Evolutionary conservation across 2,329 filamentous ascomycete species (phyloP).

Genomic region (Lomentospora prolificans): DNA sequence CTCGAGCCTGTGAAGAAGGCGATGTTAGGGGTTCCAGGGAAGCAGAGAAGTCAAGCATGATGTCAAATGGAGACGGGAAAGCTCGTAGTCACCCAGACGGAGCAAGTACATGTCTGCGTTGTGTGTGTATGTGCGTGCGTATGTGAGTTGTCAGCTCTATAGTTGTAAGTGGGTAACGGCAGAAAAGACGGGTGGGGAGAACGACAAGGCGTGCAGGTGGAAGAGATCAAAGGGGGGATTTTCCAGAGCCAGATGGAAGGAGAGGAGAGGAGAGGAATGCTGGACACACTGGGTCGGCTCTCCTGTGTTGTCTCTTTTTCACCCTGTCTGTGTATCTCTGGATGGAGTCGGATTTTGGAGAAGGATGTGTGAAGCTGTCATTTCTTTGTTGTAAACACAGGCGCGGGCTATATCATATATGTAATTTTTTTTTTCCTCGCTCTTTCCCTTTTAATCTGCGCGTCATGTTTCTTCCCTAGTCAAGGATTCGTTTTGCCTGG

Average conservation of each 20-base stretch:
- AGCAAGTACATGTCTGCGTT: neutral
- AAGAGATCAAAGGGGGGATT: neutral
- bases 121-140: neutral
- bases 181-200: neutral
- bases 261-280: neutral
- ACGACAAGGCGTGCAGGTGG: neutral
- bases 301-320: neutral
- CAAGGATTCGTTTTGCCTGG: too few relatives aligned
- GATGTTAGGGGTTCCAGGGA: neutral
- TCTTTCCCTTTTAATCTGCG: neutral
- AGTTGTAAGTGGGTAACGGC: neutral
- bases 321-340: neutral
- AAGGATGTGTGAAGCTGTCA: neutral
- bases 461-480: neutral
- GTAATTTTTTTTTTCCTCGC: constrained; percentile 1
- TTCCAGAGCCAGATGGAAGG: neutral
- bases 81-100: neutral
- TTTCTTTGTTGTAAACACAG: neutral
- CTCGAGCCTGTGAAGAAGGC: neutral
- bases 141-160: neutral
- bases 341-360: neutral
- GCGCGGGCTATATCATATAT: neutral
- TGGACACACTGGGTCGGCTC: neutral
- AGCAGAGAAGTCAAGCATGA: neutral
- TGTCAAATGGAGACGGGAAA: constrained; percentile 1